A percentile compares a stretch with the other conserved stretches of the same genome.
phyloP scores from a whole-genome alignment of 768 basidiomycete genomes.

The Lentinula lateritia region DNA sequence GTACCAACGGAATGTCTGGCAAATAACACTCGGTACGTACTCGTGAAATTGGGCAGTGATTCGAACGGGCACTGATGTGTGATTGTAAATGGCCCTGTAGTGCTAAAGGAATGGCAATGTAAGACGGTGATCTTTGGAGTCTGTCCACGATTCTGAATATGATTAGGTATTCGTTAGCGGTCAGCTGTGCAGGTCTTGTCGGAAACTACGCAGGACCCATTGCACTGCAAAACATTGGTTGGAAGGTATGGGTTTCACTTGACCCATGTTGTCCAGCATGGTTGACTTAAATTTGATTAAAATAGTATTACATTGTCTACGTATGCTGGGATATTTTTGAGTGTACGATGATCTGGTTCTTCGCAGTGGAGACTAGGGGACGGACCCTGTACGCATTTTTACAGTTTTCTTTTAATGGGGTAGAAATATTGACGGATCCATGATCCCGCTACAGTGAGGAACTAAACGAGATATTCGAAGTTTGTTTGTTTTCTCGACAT shows the following conservation, averaged over 20 bases:
- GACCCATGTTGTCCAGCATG: neutral
- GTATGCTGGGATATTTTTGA: slow-evolving; percentile 19
- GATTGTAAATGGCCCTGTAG: slow-evolving; percentile 18
- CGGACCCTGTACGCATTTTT: slow-evolving; percentile 14
- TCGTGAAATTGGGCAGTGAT: no score
- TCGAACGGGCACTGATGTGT: no score
- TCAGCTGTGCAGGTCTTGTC: slow-evolving; percentile 39
- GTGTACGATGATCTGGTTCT: slow-evolving; percentile 15
- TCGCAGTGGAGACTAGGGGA: slow-evolving; percentile 18
- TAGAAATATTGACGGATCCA: neutral
- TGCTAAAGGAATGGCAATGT: slow-evolving; percentile 59
- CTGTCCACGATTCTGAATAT: neutral
- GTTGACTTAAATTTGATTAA: no score
- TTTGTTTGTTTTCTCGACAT: neutral
- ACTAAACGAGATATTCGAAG: slow-evolving; percentile 17
- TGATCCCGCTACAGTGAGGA: slow-evolving; percentile 14
- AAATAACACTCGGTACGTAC: slow-evolving; percentile 40
- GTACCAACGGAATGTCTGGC: slow-evolving; percentile 52
- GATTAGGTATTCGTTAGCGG: slow-evolving; percentile 33
- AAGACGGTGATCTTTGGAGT: slow-evolving; percentile 18
- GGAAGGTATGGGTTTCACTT: slow-evolving; percentile 15
- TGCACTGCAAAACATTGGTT: slow-evolving; percentile 31
- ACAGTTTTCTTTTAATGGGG: neutral
- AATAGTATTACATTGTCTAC: slow-evolving; percentile 15
- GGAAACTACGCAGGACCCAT: slow-evolving; percentile 49